Evolutionary conservation across 495 filamentous ascomycete species (phyloP), one percentile per base, ranked within the genome.

Genomic region (Podospora pseudoanserina): DNA sequence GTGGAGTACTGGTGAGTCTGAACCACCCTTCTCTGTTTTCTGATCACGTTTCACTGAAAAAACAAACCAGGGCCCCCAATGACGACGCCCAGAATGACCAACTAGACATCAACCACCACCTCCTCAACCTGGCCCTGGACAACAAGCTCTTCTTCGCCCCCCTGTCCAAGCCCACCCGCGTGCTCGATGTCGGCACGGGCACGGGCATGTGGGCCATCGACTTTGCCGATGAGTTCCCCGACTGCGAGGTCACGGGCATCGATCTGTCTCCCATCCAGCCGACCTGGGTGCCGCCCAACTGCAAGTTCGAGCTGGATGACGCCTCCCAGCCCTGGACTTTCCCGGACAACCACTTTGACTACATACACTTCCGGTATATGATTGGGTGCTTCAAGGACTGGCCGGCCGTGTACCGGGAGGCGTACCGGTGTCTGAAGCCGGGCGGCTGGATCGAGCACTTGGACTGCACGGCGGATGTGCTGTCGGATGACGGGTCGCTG

Each of bases 101-200:
- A 5, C 66, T 75, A 65, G 81, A 83, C 60, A 80, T 81, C 59
- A 80, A 77, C 28, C 79, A 81, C 61, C 78, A 81, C 66, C 64
- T 70, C 54, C 67, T 76, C 66, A 79, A 74, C 9, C 72, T 81
- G 9, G 69, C 83, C 5, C 77, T 88, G 1, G 85, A 83, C 28
- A 87, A 86, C 5, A 82, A 82, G 55, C 80, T 90, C 1, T 84
- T 80, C 70, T 76, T 86, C 2, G 85, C 89, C 0, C 89, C 89
- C 4, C 70, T 92, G 34, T 27, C 66, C 1, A 59, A 64, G 44
- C 39, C 15, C 2, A 60, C 87, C 71, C 84, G 81, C 54, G 83
- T 86, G 4, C 77, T 92, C 4, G 90, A 91, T 67, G 75, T 91
- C 44, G 90, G 90, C 23, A 91, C 89, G 2, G 89, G 89, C 18